phyloP scores from a whole-genome alignment of 2,329 filamentous ascomycete genomes.

The Phialophora chinensis region DNA sequence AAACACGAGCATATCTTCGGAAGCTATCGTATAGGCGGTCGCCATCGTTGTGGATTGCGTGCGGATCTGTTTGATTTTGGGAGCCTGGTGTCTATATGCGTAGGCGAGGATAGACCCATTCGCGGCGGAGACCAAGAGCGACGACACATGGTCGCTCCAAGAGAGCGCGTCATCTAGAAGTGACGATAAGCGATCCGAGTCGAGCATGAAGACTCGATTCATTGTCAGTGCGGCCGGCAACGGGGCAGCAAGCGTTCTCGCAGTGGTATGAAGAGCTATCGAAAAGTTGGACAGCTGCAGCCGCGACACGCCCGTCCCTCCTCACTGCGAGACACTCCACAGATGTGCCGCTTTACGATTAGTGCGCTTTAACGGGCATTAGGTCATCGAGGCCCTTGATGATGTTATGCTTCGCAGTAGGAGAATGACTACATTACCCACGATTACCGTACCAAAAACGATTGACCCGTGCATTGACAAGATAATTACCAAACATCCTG shows the following conservation, averaged over 20 bases:
- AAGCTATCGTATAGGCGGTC: conserved; percentile 39
- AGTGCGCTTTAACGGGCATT: too few relatives aligned
- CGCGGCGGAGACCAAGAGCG: conserved; percentile 38
- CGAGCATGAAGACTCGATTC: conserved; percentile 37
- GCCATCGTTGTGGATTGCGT: conserved; percentile 40
- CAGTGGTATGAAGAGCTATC: background rate
- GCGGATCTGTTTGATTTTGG: conserved; percentile 38
- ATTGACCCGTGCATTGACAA: background rate
- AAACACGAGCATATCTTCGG: conserved; percentile 38
- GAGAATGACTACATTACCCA: background rate
- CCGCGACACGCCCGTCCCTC: background rate
- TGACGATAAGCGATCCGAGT: conserved; percentile 37
- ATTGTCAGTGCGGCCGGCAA: conserved; percentile 19
- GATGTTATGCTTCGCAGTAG: background rate
- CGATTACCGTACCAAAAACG: too few relatives aligned
- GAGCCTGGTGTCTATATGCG: conserved; percentile 35
- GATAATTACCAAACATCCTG: background rate
- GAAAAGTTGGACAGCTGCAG: conserved; percentile 1
- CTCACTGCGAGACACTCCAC: background rate
- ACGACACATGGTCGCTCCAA: conserved; percentile 39
- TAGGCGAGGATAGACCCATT: conserved; percentile 41
- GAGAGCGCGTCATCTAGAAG: conserved; percentile 37
- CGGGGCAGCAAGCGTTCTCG: background rate
- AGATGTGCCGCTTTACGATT: background rate
- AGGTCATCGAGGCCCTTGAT: too few relatives aligned